phyloP scores from a whole-genome alignment of 2,329 filamentous ascomycete genomes.

The Cordyceps militaris region DNA sequence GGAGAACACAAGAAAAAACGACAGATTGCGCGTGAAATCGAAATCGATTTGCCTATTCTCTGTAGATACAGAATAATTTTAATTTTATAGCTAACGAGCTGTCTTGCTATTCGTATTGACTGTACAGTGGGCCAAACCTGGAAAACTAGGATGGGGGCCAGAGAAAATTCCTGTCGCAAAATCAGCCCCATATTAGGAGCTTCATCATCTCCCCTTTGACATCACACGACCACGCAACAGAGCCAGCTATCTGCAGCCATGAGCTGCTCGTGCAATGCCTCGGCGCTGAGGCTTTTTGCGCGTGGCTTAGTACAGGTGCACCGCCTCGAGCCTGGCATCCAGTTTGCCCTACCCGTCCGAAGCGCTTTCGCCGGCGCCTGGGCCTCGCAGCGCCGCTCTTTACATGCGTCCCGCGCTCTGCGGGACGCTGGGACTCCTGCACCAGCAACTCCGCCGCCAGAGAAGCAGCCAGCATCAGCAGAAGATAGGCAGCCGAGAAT shows the following conservation, averaged over 20 bases:
- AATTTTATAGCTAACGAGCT: neutral
- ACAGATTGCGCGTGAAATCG: too few species aligned
- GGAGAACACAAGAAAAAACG: too few species aligned
- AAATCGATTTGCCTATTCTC: too few species aligned
- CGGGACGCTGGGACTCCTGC: neutral
- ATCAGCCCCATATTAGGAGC: slow-evolving; percentile 1
- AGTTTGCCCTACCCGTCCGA: neutral
- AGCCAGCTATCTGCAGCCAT: slow-evolving; percentile 25
- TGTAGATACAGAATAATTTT: neutral
- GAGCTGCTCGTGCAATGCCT: slow-evolving; percentile 41
- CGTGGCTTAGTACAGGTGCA: slow-evolving; percentile 38
- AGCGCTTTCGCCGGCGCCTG: neutral
- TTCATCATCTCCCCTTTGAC: slow-evolving; percentile 1
- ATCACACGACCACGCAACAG: slow-evolving; percentile 7
- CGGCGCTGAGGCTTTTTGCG: slow-evolving; percentile 41
- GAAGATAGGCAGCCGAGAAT: neutral
- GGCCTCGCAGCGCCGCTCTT: neutral
- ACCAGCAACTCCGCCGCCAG: neutral
- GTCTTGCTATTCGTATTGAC: neutral
- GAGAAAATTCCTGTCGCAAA: slow-evolving; percentile 3
- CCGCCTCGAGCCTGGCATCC: slow-evolving; percentile 19
- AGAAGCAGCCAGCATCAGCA: neutral
- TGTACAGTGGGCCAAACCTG: neutral
- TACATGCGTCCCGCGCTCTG: slow-evolving; percentile 1
- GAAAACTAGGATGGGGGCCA: neutral